Percentiles rank a stretch among this genome's conserved stretches.
Evolutionary conservation across 108 stramenopile species (phyloP).

Genomic region (Skeletonema menzelii): DNA sequence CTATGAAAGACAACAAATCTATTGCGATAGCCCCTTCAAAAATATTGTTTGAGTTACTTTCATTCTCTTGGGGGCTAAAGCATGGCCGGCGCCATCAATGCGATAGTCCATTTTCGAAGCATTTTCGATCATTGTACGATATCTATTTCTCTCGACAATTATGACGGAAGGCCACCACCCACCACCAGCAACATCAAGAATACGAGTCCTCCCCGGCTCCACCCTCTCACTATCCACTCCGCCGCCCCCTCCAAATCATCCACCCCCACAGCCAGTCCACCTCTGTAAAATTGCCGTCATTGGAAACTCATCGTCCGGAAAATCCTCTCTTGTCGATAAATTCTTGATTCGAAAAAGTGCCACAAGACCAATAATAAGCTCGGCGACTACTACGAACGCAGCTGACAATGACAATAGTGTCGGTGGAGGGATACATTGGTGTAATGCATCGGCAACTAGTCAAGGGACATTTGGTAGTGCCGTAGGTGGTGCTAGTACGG

Average conservation of each 20-base stretch:
- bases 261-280: constrained; percentile 20
- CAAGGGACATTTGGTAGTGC: background rate
- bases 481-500: too few species aligned
- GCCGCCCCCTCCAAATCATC: constrained; percentile 18
- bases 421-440: background rate
- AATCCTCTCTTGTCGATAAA: constrained; percentile 21
- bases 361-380: background rate
- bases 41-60: too few species aligned
- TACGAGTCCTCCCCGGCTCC: constrained; percentile 15
- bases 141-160: too few species aligned
- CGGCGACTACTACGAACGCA: background rate
- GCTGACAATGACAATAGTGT: background rate
- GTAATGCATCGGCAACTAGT: background rate
- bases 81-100: too few species aligned
- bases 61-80: too few species aligned
- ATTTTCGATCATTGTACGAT: too few species aligned
- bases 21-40: too few species aligned
- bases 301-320: constrained; percentile 11
- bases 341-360: constrained; percentile 10
- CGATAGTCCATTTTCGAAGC: too few species aligned
- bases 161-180: background rate
- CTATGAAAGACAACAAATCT: too few species aligned
- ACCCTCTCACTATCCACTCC: background rate
- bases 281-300: constrained; percentile 28
- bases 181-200: constrained; percentile 1